Evolutionary conservation across 2,329 filamentous ascomycete species (phyloP), one percentile per base, ranked within the genome.

Genomic region (Aureobasidium sp.): DNA sequence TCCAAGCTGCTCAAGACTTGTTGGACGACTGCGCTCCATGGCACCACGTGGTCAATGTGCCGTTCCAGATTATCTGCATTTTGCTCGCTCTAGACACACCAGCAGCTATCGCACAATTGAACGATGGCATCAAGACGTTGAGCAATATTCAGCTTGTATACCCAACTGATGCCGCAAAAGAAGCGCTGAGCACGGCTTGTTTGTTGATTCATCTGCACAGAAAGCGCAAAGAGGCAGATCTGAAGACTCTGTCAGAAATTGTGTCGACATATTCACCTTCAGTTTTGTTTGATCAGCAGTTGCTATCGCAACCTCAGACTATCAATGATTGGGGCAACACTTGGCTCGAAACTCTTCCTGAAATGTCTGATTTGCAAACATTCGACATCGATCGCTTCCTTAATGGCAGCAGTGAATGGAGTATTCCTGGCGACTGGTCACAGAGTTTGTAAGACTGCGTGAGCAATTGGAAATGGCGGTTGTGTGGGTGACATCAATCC

Each of bases 1-100:
- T 84, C 10, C 71, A 74, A 27, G 79, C 79, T 0, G 79, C 82
- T 0, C 74, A 76, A 6, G 69, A 69, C 6, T 78, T 84, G 67
- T 71, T 80, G 0, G 72, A 75, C 2, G 69, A 71, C 11, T 72
- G 74, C 11, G 73, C 74, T 3, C 82, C 82, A 0, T 85, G 82
- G 82, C 82, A 84, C 65, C 82, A 85, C 62, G 77, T 82, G 49
- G 81, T 80, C 36, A 84, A 85, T 53, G 79, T 85, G 0, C 82
- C 82, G 0, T 85, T 85, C 63, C 82, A 85, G 59, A 77, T 82
- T 0, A 75, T 85, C 32, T 84, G 82, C 62, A 75, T 82, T 0
- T 70, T 84, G 5, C 72, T 85, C 1, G 80, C 80, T 0, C 81
- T 85, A 53, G 82, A 85, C 55, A 82, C 75, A 0, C 74, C 75